phyloP scores from a whole-genome alignment of 352 stramenopile species.

The Pythium pyrilobum region DNA sequence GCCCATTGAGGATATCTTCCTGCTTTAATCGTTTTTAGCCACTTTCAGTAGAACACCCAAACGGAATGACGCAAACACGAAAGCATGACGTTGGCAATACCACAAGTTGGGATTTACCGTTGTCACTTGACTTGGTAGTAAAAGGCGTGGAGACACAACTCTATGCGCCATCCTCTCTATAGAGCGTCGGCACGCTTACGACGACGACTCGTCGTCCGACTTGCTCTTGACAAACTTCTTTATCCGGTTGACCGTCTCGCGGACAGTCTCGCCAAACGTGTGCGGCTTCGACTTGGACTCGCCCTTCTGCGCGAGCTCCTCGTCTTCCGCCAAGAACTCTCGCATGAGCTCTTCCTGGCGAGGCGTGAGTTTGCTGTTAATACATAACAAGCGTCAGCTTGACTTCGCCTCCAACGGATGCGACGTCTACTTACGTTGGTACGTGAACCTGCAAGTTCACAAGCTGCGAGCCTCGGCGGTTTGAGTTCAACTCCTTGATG shows the following conservation, averaged over 20 bases:
- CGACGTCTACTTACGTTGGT: conserved; percentile 65
- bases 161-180: neutral
- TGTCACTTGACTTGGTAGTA: too few relatives aligned
- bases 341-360: conserved; percentile 95
- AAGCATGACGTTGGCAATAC: too few relatives aligned
- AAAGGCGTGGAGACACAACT: too few relatives aligned
- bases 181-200: too few relatives aligned
- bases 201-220: conserved; percentile 10
- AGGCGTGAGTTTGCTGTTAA: conserved; percentile 76
- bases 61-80: neutral
- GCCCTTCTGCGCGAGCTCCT: conserved; percentile 57
- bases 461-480: conserved; percentile 93
- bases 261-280: conserved; percentile 74
- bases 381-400: neutral
- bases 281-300: conserved; percentile 79
- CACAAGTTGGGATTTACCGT: too few relatives aligned
- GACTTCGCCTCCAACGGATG: neutral
- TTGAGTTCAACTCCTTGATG: conserved; percentile 93
- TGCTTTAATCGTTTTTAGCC: conserved; percentile 45
- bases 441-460: conserved; percentile 96
- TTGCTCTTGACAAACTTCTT: conserved; percentile 85
- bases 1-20: conserved; percentile 79
- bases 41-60: neutral
- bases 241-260: conserved; percentile 84
- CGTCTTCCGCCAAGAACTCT: conserved; percentile 92